Evolutionary conservation across 768 basidiomycete species (phyloP).

Genomic region (Erythrobasidium yunnanense): DNA sequence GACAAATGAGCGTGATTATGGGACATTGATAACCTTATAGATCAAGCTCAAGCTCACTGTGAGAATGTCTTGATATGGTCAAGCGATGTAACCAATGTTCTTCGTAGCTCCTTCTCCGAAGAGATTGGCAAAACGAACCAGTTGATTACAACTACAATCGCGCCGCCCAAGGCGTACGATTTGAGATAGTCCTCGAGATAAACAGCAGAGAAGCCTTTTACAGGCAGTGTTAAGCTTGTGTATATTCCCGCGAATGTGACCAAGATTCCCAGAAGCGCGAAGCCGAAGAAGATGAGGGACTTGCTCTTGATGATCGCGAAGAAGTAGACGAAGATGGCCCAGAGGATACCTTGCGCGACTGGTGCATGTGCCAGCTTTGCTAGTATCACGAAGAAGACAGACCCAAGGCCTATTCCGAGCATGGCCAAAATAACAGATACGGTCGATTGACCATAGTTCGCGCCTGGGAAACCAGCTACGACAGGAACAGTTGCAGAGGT

Average conservation of each 20-base stretch:
- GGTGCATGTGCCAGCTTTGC: constrained; percentile 37
- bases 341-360: constrained; percentile 40
- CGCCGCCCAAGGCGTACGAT: constrained; percentile 35
- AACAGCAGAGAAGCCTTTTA: constrained; percentile 32
- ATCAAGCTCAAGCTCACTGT: too few relatives aligned
- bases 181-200: constrained; percentile 39
- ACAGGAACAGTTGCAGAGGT: constrained; percentile 26
- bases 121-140: constrained; percentile 38
- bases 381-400: constrained; percentile 38
- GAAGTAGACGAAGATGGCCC: constrained; percentile 38
- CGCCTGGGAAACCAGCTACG: constrained; percentile 37
- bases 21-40: too few relatives aligned
- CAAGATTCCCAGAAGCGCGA: constrained; percentile 38
- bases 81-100: constrained; percentile 37
- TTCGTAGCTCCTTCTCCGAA: constrained; percentile 38
- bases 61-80: constrained; percentile 37
- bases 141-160: constrained; percentile 39
- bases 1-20: too few relatives aligned
- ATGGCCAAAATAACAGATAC: constrained; percentile 33
- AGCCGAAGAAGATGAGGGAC: constrained; percentile 37
- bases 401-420: constrained; percentile 34
- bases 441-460: constrained; percentile 31
- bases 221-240: constrained; percentile 24
- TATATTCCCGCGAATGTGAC: constrained; percentile 38
- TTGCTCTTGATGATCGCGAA: constrained; percentile 39